Base-by-base conservation (phyloP, 768 basidiomycete species). In the Tubosaeta sp. region DNA sequence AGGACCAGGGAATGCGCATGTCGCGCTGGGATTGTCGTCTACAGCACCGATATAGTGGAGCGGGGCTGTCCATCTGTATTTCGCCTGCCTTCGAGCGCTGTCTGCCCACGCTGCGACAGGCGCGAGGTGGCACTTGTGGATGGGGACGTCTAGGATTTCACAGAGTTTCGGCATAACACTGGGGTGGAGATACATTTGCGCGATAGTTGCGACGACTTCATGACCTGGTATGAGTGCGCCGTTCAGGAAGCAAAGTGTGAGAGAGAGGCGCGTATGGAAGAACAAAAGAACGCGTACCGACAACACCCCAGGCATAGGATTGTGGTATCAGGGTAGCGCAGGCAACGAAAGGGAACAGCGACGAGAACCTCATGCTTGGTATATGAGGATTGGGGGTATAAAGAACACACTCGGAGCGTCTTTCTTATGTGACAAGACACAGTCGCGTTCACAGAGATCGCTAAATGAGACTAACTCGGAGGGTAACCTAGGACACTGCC, bases 141-240 rank as follows among this genome's bases (percentile, higher is more conserved):
- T 47, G 61, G 57, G 13, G 61, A 71, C 71, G 69, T 55, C 76
- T 56, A 96, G 83, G 59, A 97, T 84, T 25, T 73, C 67, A 57
- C 87, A 90, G 48, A 96, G 71, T 29, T 75, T 76, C 2, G 80
- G 76, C 35, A 86, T 74, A 5, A 86, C 84, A 2, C 71, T 73
- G 0, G 90, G 89, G 65, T 90, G 81, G 3, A 97, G 79, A 65
- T 96, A 83, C 52, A 94, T 90, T 65, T 97, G 88, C 1, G 95
- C 95, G 50, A 98, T 88, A 4, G 94, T 95, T 1, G 94, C 94
- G 6, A 92, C 82, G 29, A 96, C 85, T 73, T 96, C 89, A 60
- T 97, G 94, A 4, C 94, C 92, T 83, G 22, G 35, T 19, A 19
- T 12, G 8, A 27, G 8, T 8, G 25, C 29, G 22, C 12, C 13